Conservation (phyloP, 345 rosid species). For the Acer saccharum region DNA sequence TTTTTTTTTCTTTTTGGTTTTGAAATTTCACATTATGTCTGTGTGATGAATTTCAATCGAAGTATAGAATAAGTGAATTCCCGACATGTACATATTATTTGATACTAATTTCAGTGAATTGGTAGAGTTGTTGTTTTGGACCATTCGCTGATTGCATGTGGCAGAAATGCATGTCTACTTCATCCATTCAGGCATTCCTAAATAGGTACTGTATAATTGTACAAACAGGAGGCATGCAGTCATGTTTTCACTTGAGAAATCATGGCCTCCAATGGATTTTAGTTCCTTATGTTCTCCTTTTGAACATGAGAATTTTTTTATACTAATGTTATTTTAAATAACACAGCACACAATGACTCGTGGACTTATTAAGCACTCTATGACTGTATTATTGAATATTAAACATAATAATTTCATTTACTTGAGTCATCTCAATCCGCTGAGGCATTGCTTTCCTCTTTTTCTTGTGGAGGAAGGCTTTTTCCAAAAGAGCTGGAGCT, state of each 20-base stretch:
- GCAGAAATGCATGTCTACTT: neutral
- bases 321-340: neutral
- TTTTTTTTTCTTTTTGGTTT: neutral
- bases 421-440: neutral
- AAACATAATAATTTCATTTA: neutral
- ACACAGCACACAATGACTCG: neutral
- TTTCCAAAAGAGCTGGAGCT: slow-evolving; percentile 64
- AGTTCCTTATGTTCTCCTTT: neutral
- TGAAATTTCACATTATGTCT: neutral
- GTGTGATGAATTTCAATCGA: neutral
- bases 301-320: neutral
- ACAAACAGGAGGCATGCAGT: neutral
- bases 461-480: slow-evolving; percentile 54
- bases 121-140: neutral
- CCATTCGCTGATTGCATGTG: neutral
- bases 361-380: neutral
- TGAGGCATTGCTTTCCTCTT: neutral
- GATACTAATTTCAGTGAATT: neutral
- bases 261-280: neutral
- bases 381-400: neutral
- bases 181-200: neutral
- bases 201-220: neutral
- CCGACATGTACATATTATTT: neutral
- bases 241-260: neutral
- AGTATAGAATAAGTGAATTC: neutral